Evolutionary conservation across 2,329 filamentous ascomycete species (phyloP), one percentile per base, ranked within the genome.

Genomic region (Trichophyton equinum): DNA sequence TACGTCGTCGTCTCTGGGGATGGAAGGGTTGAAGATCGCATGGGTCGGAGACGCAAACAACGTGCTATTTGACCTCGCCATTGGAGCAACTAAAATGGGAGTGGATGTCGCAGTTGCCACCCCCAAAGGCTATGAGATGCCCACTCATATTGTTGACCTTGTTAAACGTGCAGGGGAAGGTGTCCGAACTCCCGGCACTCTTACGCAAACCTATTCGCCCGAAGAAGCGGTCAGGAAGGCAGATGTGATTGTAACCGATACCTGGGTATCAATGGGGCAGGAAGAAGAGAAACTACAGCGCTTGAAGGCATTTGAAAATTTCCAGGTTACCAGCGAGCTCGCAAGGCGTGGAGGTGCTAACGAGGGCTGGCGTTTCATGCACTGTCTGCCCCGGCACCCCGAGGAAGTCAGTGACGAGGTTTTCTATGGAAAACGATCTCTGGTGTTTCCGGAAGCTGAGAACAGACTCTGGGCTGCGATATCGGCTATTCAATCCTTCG

Each of bases 31-130:
- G 68, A 97, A 96, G 76, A 83, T 97, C 64, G 92, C 94, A 15
- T 99, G 94, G 94, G 81, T 99, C 53, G 92, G 92, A 59, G 92
- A 99, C 72, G 90, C 91, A 9, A 99, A 97, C 78, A 99, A 99
- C 68, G 92, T 99, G 30, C 83, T 97, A 25, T 96, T 91, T 70
- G 92, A 99, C 71, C 81, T 97, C 60, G 91, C 91, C 57, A 92
- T 94, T 66, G 91, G 83, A 46, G 91, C 88, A 61, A 78, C 88
- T 67, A 97, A 96, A 77, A 82, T 92, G 67, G 94, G 94, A 53
- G 84, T 96, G 27, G 82, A 95, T 68, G 82, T 99, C 64, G 79
- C 89, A 1, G 90, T 97, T 42, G 94, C 94, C 11, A 91, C 92
- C 0, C 94, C 94, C 20, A 77, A 81, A 63, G 90, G 88, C 56